phyloP scores from a whole-genome alignment of 371 early-diverging fungal genomes.

The Parasitella parasitica region DNA sequence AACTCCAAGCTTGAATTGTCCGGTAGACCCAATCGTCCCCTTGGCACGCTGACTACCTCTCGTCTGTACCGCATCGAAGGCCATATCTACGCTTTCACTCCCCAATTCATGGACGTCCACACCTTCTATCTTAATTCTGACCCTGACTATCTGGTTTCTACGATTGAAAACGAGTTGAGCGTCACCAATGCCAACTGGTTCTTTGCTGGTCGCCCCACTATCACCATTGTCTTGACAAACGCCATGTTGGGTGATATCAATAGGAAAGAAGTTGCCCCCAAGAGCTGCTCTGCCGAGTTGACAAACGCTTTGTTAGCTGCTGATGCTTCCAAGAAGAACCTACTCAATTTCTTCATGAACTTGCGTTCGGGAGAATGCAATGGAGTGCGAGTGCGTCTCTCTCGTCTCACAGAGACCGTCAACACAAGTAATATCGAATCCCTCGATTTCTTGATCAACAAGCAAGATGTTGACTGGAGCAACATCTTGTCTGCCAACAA shows the following conservation, averaged over 20 bases:
- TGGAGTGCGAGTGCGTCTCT: constrained; percentile 72
- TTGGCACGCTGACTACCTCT: constrained; percentile 79
- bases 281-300: constrained; percentile 7
- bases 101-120: constrained; percentile 87
- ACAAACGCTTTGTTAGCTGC: constrained; percentile 27
- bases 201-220: constrained; percentile 81
- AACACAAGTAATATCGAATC: constrained; percentile 80
- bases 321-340: constrained; percentile 57
- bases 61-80: constrained; percentile 85
- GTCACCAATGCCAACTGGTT: constrained; percentile 80
- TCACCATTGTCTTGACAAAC: constrained; percentile 75
- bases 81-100: constrained; percentile 81
- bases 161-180: constrained; percentile 77
- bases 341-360: constrained; percentile 85
- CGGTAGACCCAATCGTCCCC: constrained; percentile 72
- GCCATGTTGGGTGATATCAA: constrained; percentile 70
- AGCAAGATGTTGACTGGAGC: constrained; percentile 73
- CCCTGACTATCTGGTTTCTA: constrained; percentile 75
- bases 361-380: constrained; percentile 71
- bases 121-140: constrained; percentile 86
- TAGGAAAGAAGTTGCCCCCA: not conserved
- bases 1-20: constrained; percentile 78
- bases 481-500: constrained; percentile 59
- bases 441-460: constrained; percentile 82
- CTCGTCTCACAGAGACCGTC: constrained; percentile 73